Conservation (phyloP, 345 rosid species). For the Carallia pectinifolia region DNA sequence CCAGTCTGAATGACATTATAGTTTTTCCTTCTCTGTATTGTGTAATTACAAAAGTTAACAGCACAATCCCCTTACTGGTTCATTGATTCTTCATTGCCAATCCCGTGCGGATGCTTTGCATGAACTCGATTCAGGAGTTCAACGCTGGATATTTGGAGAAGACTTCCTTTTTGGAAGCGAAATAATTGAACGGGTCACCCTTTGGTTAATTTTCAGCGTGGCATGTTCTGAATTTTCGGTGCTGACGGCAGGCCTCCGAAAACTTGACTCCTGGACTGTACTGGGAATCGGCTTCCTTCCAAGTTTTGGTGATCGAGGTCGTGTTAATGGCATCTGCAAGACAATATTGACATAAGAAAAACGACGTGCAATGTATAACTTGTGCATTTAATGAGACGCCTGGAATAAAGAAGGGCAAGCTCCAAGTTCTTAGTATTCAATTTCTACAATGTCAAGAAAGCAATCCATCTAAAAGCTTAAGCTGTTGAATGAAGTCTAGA, state of each 20-base stretch:
- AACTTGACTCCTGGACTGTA: conserved; percentile 29
- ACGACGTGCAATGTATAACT: conserved; percentile 16
- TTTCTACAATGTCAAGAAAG: too few relatives aligned
- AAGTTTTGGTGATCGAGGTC: conserved; percentile 48
- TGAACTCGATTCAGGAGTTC: conserved; percentile 15
- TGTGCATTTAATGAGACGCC: conserved; percentile 3
- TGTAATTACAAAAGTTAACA: conserved; percentile 17
- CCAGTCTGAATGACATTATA: neutral
- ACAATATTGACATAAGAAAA: conserved; percentile 10
- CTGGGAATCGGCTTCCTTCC: conserved; percentile 41
- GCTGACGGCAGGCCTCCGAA: conserved; percentile 32
- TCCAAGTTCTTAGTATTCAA: too few relatives aligned
- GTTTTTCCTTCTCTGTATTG: conserved; percentile 5
- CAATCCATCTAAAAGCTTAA: too few relatives aligned
- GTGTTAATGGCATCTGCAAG: conserved; percentile 42
- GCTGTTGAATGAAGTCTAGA: too few relatives aligned
- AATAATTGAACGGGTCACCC: conserved; percentile 30
- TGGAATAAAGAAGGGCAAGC: neutral
- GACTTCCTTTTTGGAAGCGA: conserved; percentile 38
- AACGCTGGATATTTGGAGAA: conserved; percentile 63
- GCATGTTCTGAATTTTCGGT: conserved; percentile 33
- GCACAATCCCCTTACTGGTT: conserved; percentile 3
- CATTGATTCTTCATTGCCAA: neutral
- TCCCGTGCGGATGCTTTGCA: neutral
- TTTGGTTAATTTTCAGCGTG: conserved; percentile 33